phyloP scores from a whole-genome alignment of 73 alveolate genomes.

The Uronychia binucleata region DNA sequence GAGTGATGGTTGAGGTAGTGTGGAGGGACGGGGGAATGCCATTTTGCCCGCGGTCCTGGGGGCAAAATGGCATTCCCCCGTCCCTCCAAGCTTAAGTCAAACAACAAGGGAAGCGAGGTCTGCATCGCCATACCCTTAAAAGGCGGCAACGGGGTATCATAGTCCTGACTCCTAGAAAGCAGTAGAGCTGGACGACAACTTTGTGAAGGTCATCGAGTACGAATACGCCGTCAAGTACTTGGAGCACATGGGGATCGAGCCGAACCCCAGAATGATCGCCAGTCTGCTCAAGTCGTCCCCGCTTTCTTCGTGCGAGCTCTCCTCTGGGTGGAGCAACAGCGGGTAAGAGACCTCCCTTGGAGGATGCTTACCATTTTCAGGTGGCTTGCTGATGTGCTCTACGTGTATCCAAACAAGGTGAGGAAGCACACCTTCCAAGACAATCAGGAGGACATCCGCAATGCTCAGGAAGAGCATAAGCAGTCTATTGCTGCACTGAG shows the following conservation, averaged over 20 bases:
- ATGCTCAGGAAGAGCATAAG: slow-evolving; percentile 29
- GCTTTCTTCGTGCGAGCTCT: slow-evolving; percentile 62
- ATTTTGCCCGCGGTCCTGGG: too few relatives aligned
- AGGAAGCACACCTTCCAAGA: slow-evolving; percentile 56
- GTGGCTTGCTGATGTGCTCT: slow-evolving; percentile 68
- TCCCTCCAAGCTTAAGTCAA: not conserved
- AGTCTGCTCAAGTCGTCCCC: slow-evolving; percentile 55
- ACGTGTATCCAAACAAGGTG: slow-evolving; percentile 63
- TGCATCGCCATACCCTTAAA: slow-evolving; percentile 64
- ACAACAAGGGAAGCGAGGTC: slow-evolving; percentile 32
- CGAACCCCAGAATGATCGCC: slow-evolving; percentile 61
- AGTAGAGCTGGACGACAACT: slow-evolving; percentile 54
- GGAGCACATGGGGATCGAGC: slow-evolving; percentile 69
- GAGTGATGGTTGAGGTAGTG: too few relatives aligned
- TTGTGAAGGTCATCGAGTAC: slow-evolving; percentile 73
- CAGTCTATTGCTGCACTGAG: not conserved
- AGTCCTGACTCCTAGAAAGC: slow-evolving; percentile 17
- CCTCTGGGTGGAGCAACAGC: slow-evolving; percentile 71
- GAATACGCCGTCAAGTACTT: slow-evolving; percentile 81
- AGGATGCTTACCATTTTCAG: slow-evolving; percentile 28
- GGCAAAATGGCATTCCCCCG: too few relatives aligned
- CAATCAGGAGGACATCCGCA: slow-evolving; percentile 22
- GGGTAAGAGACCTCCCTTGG: not conserved
- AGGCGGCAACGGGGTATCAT: slow-evolving; percentile 67
- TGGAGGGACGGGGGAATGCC: too few relatives aligned